Evolutionary conservation across 2,329 filamentous ascomycete genomes (phyloP), one percentile per base, ranked within the genome.

Genomic region (Aschersonia sp.): DNA sequence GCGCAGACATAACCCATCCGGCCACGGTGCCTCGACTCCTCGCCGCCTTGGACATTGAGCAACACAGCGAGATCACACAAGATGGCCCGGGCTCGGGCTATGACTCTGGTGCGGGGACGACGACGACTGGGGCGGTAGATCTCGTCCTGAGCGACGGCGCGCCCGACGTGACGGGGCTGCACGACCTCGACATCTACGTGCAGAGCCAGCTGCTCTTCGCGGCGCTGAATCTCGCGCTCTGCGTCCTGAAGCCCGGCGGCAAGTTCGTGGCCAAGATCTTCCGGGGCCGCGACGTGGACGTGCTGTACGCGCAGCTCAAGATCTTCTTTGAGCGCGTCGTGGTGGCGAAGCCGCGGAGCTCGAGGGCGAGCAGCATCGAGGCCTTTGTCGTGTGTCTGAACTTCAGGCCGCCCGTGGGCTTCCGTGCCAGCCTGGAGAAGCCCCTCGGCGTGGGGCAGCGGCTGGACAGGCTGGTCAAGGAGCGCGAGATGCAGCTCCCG

Each of bases 201-300:
- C 92, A 98, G 67, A 89, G 86, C 7, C 92, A 97, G 66, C 76
- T 98, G 7, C 81, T 98, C 45, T 96, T 94, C 64, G 87, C 90
- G 0, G 92, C 92, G 0, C 76, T 98, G 22, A 95, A 96, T 63
- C 78, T 98, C 3, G 88, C 92, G 0, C 78, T 96, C 10, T 94
- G 90, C 60, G 88, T 98, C 10, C 76, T 98, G 29, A 85, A 85
- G 50, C 89, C 89, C 0, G 92, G 92, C 42, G 92, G 92, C 52
- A 94, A 87, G 59, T 98, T 98, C 57, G 90, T 98, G 6, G 92
- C 92, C 50, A 98, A 98, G 71, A 96, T 98, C 51, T 98, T 98
- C 69, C 73, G 92, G 12, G 89, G 87, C 12, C 83, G 88, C 56
- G 92, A 97, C 58, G 89, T 97, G n/a, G 92, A 97, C 60, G 71